Base-by-base conservation (phyloP, 2,329 filamentous ascomycete genomes). In the Ascochyta rabiei region DNA sequence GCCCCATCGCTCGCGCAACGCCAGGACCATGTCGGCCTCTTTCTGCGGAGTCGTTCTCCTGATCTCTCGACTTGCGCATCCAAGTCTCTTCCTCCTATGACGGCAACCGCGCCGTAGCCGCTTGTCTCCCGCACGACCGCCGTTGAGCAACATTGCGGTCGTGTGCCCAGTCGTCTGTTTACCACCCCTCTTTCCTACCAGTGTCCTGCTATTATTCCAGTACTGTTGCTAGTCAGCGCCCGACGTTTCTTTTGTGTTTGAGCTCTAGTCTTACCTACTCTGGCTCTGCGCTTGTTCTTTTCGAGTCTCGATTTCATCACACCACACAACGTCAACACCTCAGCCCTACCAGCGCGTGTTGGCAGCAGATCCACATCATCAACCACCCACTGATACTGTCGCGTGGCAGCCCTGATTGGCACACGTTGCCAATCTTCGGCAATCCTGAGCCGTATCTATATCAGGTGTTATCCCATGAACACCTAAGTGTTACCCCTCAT, bases 211-310 rank as follows among this genome's bases (percentile, higher is more conserved):
- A 31, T 42, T 46, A 42, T 42, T 41, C 46, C 46, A 43, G 18
- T 6, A 21, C n/a, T 38, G 28, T 43, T 47, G 41, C 52, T 46
- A 55, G 46, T 33, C 52, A 33, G 33, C 53, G 10, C 18, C 38
- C 43, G 34, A 51, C 48, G 53, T 56, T 56, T 56, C 53, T 16
- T 44, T 35, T 44, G 47, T 56, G 53, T 56, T 52, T 56, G 48
- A 56, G 48, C 47, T 33, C 43, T 44, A 48, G 51, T 56, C 41
- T 52, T 51, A 43, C 40, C 26, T 45, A 23, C 42, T 15, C 28
- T 35, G 35, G 18, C 30, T 34, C 41, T 55, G 34, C 16, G 26
- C 24, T 51, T 44, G 23, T 43, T 51, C 28, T 56, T 56, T 56
- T 50, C 47, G 41, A 48, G 41, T 42, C 31, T 38, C 42, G 8